Evolutionary conservation across 805 yeast genomes (phyloP).

Genomic region (Candida coquimbonensis): DNA sequence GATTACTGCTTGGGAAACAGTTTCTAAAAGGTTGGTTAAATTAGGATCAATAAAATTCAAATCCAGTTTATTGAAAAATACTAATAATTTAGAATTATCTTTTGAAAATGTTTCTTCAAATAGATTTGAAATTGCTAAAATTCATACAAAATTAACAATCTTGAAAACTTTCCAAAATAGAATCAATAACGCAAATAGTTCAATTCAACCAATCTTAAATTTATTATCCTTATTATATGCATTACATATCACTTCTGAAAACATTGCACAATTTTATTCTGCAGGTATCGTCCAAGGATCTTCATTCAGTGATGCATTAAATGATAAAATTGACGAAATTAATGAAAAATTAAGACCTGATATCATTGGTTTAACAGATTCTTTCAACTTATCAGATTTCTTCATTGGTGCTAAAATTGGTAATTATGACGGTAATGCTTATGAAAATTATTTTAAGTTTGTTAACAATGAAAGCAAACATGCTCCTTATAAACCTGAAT

Average conservation of each 20-base stretch:
- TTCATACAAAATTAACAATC: conserved; percentile 31
- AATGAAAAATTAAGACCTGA: conserved; percentile 52
- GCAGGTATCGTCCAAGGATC: conserved; percentile 40
- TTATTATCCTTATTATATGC: conserved; percentile 57
- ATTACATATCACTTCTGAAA: conserved; percentile 50
- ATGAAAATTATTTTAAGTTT: conserved; percentile 67
- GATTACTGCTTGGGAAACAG: conserved; percentile 27
- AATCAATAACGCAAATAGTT: conserved; percentile 27
- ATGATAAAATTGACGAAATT: conserved; percentile 19
- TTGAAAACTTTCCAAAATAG: conserved; percentile 24
- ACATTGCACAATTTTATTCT: conserved; percentile 56
- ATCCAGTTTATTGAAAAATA: conserved; percentile 7
- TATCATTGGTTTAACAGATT: conserved; percentile 73
- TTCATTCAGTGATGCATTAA: conserved; percentile 28
- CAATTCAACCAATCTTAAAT: conserved; percentile 35
- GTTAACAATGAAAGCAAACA: conserved; percentile 33
- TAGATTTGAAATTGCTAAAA: conserved; percentile 25
- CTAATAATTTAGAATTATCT: conserved; percentile 11
- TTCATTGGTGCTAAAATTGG: conserved; percentile 83
- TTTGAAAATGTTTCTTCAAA: conserved; percentile 20
- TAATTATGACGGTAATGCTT: conserved; percentile 70
- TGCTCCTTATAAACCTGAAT: conserved; percentile 53
- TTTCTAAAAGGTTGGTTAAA: conserved; percentile 19
- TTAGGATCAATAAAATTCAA: conserved; percentile 14
- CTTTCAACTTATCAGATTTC: conserved; percentile 73